Evolutionary conservation across 257 asterid genomes (phyloP), one percentile per base, ranked within the genome.

Genomic region (Cynanchum wilfordii): DNA sequence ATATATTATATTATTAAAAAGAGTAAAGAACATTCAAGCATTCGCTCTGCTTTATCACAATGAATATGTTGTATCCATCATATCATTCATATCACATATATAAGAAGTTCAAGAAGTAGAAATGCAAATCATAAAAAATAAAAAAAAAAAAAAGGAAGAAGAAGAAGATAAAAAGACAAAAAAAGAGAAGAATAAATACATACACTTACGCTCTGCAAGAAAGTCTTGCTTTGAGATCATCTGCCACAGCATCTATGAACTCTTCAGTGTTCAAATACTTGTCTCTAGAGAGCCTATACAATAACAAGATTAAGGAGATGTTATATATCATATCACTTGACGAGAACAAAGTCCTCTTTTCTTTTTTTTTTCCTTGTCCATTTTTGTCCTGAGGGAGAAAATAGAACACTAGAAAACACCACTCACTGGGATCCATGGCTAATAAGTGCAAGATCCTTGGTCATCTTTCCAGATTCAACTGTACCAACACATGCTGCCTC

Each of bases 401-500:
- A 33, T 20, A 13, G 3, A 36, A 24, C 1, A 55, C 25, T 10
- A n/a, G 16, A 42, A 50, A 42, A 62, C 45, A 10, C 17, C 36
- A 76, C 93, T 84, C 86, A 95, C 99, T 87, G 88, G 79, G 98
- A 84, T 77, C 99, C 99, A 66, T 92, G 95, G 86, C 81, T 87
- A 68, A 95, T 87, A 55, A 95, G 98, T 74, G 99, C 96, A 59
- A 95, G 95, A 84, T 95, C 99, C 82, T 95, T 95, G 66, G 99
- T 95, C 99, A 95, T 95, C 88, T 92, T 95, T 5, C 96, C 98
- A 10, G 96, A 82, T 82, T 95, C 99, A 72, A 92, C 99, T 2
- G 86, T 89, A 72, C 97, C 89, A 69, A 92, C 60, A 75, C 99
- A 95, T 29, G 99, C 98, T 47, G 91, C 91, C 82, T 95, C 99